These are phyloP conservation scores for Globisporangium mamillatum DNA, from an alignment of 352 stramenopile genomes.

Conservation along the genomic window DNA sequence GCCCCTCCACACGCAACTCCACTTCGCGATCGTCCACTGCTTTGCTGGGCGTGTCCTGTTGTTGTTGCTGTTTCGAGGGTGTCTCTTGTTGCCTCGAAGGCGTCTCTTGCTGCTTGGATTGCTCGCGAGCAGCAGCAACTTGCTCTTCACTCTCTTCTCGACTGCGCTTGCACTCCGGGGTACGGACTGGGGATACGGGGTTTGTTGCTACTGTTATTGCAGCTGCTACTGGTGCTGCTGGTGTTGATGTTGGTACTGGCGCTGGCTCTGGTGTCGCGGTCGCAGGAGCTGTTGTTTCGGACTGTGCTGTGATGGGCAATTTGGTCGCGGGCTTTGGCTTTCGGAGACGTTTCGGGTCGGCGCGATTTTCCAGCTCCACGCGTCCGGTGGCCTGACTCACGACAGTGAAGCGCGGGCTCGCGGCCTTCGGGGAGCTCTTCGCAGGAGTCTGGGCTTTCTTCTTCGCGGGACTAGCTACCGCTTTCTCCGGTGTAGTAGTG, in stretches of 20 bases:
- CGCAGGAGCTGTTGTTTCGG: neutral
- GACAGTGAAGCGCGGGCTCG: conserved; percentile 14
- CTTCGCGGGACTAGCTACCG: neutral
- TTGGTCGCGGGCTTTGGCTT: neutral
- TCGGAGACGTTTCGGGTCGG: neutral
- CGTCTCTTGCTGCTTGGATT: neutral
- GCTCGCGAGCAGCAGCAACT: neutral
- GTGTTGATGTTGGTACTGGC: neutral
- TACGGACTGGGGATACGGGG: neutral
- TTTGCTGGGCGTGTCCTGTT: neutral
- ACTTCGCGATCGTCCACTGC: conserved; percentile 9
- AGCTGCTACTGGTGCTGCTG: neutral
- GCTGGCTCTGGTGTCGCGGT: neutral
- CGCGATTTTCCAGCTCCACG: conserved; percentile 18
- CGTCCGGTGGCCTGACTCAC: conserved; percentile 16
- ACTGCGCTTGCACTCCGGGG: neutral
- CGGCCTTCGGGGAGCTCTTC: neutral
- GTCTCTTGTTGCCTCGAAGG: neutral
- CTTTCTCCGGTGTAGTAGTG: neutral
- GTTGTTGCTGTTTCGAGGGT: neutral
- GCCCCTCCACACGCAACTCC: conserved; percentile 14
- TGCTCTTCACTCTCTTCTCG: conserved; percentile 1
- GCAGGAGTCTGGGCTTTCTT: no score
- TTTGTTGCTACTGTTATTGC: neutral
- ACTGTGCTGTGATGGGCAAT: neutral